Base-by-base conservation (phyloP, 2,329 filamentous ascomycete genomes). In the Xylariaceae sp. region DNA sequence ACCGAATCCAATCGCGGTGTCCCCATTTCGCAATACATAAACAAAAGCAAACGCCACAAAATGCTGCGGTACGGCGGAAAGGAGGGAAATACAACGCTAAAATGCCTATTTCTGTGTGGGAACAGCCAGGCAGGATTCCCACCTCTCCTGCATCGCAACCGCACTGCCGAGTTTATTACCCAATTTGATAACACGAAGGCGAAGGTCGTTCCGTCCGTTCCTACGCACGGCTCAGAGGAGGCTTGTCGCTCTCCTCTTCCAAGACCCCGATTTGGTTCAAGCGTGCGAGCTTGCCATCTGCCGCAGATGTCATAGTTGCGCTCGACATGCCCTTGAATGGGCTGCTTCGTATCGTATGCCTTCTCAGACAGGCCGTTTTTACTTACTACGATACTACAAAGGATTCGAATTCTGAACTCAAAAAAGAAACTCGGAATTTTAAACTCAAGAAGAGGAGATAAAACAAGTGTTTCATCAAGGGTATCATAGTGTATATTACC, bases 1-100 rank as follows among this genome's bases (percentile, higher is more conserved):
- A 39, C 31, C 26, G 47, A 29, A 26, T 9, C 47, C 32, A 51
- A 19, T 42, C 11, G 32, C 47, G 12, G 19, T 19, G 19, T 19
- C 19, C 19, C 19, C 19, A 51, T 37, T 34, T 29, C 53, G 45
- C 41, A 40, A 39, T 47, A 37, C 43, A 49, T n/a, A n/a, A 47
- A 53, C 11, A 35, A 44, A 32, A 35, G 11, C 8, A 30, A 26
- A 42, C 40, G 39, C 34, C 9, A 32, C 46, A 32, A 30, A 40
- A 32, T 30, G 32, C 39, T 35, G 34, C 43, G 30, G 26, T 31
- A 53, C 48, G 54, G 27, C 11, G 43, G 12, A 46, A 42, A 42
- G 29, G 52, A 54, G 29, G 34, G 37, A 43, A 27, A 29, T 49
- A 6, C 11, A 39, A 47, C 27, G 45, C 32, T 19, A 44, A 47